Evolutionary conservation across 108 stramenopile species (phyloP), one percentile per base, ranked within the genome.

Genomic region (Pinguiococcus pyrenoidosus): DNA sequence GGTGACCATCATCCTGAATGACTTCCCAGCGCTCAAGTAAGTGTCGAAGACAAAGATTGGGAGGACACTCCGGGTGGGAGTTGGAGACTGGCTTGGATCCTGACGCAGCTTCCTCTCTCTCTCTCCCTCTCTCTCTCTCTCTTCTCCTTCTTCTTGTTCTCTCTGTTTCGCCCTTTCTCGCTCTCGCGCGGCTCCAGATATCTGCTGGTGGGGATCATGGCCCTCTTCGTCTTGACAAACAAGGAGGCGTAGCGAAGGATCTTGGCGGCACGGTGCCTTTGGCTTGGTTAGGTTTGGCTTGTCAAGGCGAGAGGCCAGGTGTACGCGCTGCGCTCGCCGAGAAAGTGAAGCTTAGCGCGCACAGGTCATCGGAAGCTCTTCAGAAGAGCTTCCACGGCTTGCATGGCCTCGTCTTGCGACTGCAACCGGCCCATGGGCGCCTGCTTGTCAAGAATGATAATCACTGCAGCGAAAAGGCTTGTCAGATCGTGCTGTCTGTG

Each of bases 1-100:
- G 89, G 97, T 96, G 22, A 99, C 98, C 24, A 96, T 99, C 64
- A 82, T 95, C 6, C 66, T 99, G 54, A 99, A 99, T 63, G 98
- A 99, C 59, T 96, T 96, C 75, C 94, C 94, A 16, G 79, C 82
- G 27, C 61, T 94, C 47, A 99, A 99, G 74, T 96, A 53, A 56
- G 63, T 41, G 34, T 36, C 5, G 16, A 3, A 10, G 37, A 4
- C 0, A 17, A 18, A n/a, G 0, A 1, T 37, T 13, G 14, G 9
- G 35, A 7, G 12, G 47, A 14, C 36, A 1, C 5, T 48, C 36
- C 12, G 35, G n/a, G 34, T 33, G 36, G 0, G 35, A 0, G 13
- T 16, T 5, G 6, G 13, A 10, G 37, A 17, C 12, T 9, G 34
- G 1, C 0, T n/a, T 8, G n/a, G n/a, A n/a, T 1, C 10, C 7